A percentile compares a stretch with the other conserved stretches of the same genome.
Conservation (phyloP, 2,329 filamentous ascomycete genomes). For the Chaetomium globosum region DNA sequence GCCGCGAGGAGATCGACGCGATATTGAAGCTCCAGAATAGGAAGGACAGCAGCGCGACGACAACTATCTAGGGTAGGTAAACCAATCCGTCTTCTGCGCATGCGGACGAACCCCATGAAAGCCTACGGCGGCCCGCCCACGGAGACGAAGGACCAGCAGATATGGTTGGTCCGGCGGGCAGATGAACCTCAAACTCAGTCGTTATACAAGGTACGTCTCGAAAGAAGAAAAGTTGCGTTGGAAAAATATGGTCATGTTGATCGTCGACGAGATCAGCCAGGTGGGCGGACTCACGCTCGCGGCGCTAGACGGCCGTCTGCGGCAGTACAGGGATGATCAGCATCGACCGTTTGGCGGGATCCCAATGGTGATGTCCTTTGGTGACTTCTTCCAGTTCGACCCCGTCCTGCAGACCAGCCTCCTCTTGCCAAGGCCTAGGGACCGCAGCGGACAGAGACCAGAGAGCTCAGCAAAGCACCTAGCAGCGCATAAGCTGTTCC, state of each 20-base stretch:
- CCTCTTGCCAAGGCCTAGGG: conserved; percentile 17
- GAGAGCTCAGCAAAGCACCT: too few species aligned
- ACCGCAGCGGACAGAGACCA: conserved; percentile 5
- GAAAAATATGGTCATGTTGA: too few species aligned
- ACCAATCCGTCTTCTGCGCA: not conserved
- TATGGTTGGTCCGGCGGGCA: not conserved
- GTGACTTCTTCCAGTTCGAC: conserved; percentile 24
- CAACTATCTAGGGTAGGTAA: not conserved
- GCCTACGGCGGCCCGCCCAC: not conserved
- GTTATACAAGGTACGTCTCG: not conserved
- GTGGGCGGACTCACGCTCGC: too few species aligned
- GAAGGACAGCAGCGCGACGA: not conserved
- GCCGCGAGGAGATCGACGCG: conserved; percentile 5
- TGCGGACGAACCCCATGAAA: not conserved
- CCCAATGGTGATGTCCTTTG: conserved; percentile 20
- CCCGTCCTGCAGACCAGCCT: conserved; percentile 23
- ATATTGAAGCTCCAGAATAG: not conserved
- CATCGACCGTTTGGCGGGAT: conserved; percentile 13
- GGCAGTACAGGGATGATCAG: too few species aligned
- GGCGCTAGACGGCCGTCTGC: too few species aligned
- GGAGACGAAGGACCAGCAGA: not conserved
- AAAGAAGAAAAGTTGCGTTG: too few species aligned
- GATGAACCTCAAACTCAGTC: too few species aligned
- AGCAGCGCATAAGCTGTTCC: too few species aligned
- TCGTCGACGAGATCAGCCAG: too few species aligned